phyloP scores from a whole-genome alignment of 176 grass and related monocot species.

The Cocos nucifera region DNA sequence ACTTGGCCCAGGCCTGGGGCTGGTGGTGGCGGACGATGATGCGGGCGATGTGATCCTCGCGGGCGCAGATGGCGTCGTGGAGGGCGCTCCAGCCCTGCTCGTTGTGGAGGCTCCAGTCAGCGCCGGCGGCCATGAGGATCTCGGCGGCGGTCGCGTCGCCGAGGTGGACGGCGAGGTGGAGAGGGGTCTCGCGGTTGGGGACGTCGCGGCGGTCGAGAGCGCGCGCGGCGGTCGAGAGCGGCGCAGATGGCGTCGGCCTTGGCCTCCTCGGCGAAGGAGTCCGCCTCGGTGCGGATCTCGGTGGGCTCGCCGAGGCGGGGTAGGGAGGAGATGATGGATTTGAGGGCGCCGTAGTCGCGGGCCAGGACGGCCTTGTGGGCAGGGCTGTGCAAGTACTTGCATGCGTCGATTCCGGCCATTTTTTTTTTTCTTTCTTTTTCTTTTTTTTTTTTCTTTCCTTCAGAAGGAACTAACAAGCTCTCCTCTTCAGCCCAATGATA shows the following conservation, averaged over 20 bases:
- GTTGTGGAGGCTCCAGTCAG: slow-evolving; percentile 8
- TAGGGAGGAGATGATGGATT: neutral
- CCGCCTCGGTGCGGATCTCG: neutral
- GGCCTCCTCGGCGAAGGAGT: neutral
- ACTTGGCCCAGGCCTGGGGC: neutral
- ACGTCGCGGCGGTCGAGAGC: slow-evolving; percentile 13
- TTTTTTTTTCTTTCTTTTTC: neutral
- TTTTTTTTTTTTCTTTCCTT: neutral
- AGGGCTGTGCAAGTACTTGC: slow-evolving; percentile 6
- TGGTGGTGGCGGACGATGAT: slow-evolving; percentile 11
- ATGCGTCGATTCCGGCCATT: neutral
- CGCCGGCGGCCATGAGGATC: slow-evolving; percentile 1
- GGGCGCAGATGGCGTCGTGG: slow-evolving; percentile 4
- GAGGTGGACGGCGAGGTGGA: slow-evolving; percentile 8
- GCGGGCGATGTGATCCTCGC: neutral
- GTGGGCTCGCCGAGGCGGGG: slow-evolving; percentile 1
- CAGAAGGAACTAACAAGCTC: neutral
- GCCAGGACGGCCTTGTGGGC: neutral
- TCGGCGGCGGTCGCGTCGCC: neutral
- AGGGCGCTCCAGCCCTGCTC: neutral
- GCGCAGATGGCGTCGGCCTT: slow-evolving; percentile 4
- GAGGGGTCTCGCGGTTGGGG: slow-evolving; percentile 2
- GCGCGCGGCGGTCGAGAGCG: slow-evolving; percentile 10
- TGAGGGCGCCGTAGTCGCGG: neutral
- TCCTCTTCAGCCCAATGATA: neutral